A percentile compares a stretch with the other conserved stretches of the same genome.
phyloP scores from a whole-genome alignment of 192 early-diverging fungal species.

The Entomortierella parvispora region DNA sequence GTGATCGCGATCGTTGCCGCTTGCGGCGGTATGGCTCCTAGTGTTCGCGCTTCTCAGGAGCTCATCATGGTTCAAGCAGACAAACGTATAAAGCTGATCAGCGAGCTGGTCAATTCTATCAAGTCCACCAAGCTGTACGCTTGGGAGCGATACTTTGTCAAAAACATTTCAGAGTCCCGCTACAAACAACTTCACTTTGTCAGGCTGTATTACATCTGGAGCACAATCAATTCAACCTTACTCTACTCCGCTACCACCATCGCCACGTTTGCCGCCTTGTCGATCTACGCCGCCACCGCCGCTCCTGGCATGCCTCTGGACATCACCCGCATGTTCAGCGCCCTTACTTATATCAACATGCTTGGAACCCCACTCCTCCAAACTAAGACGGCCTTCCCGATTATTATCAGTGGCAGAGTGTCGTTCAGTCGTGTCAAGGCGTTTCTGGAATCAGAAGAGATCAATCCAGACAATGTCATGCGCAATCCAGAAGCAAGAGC shows the following conservation, averaged over 20 bases:
- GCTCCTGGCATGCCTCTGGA: constrained; percentile 51
- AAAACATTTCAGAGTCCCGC: constrained; percentile 59
- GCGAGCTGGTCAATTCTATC: constrained; percentile 76
- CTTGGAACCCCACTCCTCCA: constrained; percentile 74
- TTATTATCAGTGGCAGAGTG: constrained; percentile 71
- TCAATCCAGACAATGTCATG: constrained; percentile 66
- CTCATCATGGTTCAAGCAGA: constrained; percentile 78
- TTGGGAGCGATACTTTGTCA: constrained; percentile 73
- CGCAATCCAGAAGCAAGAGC: constrained; percentile 14
- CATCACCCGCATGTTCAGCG: constrained; percentile 69
- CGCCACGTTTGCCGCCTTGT: constrained; percentile 71
- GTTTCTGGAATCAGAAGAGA: constrained; percentile 74
- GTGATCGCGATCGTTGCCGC: constrained; percentile 74
- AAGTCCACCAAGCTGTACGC: constrained; percentile 86
- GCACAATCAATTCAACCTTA: constrained; percentile 31
- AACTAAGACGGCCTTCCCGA: constrained; percentile 69
- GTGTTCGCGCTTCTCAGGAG: constrained; percentile 63
- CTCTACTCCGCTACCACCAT: constrained; percentile 26
- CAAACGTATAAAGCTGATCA: constrained; percentile 70
- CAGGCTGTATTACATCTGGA: constrained; percentile 60
- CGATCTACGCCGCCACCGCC: constrained; percentile 64
- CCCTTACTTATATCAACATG: constrained; percentile 80
- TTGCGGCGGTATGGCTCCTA: constrained; percentile 61
- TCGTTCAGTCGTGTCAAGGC: constrained; percentile 67
- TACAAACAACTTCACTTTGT: constrained; percentile 61